Percentiles rank a stretch among this genome's conserved stretches.
These are phyloP conservation scores for Termitomyces sp. DNA, from an alignment of 768 basidiomycete species.

Conservation along the genomic window DNA sequence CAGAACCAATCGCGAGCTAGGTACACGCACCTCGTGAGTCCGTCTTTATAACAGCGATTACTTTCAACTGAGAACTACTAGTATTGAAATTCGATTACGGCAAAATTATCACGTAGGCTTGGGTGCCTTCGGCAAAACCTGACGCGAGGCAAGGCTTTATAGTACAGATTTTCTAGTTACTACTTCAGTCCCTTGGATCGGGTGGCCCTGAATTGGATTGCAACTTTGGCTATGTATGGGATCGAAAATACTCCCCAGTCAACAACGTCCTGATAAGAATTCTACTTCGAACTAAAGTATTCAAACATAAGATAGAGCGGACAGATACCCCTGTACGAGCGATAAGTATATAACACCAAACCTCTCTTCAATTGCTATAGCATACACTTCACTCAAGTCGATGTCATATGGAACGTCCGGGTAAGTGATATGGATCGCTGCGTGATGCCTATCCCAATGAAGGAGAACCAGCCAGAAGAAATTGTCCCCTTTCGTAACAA, in stretches of 20 bases:
- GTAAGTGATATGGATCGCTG: neutral
- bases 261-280: neutral
- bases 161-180: no score
- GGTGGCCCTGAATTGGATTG: no score
- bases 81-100: no score
- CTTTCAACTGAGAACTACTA: no score
- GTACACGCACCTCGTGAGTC: no score
- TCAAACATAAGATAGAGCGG: conserved; percentile 12
- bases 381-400: conserved; percentile 4
- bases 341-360: conserved; percentile 13
- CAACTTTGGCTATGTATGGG: no score
- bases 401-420: conserved; percentile 8
- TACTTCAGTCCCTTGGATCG: no score
- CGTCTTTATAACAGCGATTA: no score
- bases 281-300: neutral
- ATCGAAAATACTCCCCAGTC: neutral
- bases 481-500: neutral
- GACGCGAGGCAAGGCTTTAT: no score
- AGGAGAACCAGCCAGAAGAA: neutral
- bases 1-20: no score
- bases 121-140: no score
- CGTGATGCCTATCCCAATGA: neutral
- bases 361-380: conserved; percentile 12
- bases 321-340: conserved; percentile 7
- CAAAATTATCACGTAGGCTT: no score